These are phyloP conservation scores for Penicillium argentinense DNA, from an alignment of 495 filamentous ascomycete species.

Conservation along the genomic window DNA sequence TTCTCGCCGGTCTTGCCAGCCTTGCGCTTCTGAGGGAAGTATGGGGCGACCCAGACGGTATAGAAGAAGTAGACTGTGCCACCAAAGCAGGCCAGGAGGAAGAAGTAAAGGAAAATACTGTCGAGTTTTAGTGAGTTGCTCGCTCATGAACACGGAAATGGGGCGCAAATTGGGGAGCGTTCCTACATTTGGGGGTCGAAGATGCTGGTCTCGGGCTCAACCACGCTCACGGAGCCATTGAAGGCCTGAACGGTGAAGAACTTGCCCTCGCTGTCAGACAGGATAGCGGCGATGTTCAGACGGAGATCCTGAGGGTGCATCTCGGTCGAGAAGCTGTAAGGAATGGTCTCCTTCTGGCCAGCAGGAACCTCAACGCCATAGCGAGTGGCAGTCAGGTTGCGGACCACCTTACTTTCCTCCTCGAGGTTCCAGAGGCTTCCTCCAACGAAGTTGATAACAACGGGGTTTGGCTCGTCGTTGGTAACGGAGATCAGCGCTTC, in stretches of 20 bases:
- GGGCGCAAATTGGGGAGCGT: slow-evolving; percentile 1
- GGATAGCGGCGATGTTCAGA: slow-evolving; percentile 73
- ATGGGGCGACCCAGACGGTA: slow-evolving; percentile 93
- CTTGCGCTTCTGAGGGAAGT: slow-evolving; percentile 89
- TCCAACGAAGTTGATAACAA: slow-evolving; percentile 74
- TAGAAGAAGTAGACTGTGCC: slow-evolving; percentile 94
- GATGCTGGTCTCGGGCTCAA: slow-evolving; percentile 88
- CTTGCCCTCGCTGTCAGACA: slow-evolving; percentile 61
- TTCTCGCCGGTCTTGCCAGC: slow-evolving; percentile 62
- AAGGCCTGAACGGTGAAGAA: slow-evolving; percentile 77
- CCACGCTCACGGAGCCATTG: slow-evolving; percentile 84
- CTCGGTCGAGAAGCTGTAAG: slow-evolving; percentile 84
- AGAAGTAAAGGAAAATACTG: slow-evolving; percentile 95
- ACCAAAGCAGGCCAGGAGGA: slow-evolving; percentile 74
- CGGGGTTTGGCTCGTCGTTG: slow-evolving; percentile 78
- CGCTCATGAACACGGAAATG: background rate
- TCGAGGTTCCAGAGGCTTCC: slow-evolving; percentile 69
- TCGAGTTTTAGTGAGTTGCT: slow-evolving; percentile 27
- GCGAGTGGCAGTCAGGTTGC: slow-evolving; percentile 77
- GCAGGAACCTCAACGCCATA: slow-evolving; percentile 77
- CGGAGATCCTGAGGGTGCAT: slow-evolving; percentile 89
- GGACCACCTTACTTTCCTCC: slow-evolving; percentile 60
- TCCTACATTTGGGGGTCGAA: slow-evolving; percentile 95
- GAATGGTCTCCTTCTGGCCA: slow-evolving; percentile 70
- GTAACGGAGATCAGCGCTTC: slow-evolving; percentile 74